Conservation (phyloP, 164 flowering plant genomes). For the Tetrastigma voinierianum region DNA sequence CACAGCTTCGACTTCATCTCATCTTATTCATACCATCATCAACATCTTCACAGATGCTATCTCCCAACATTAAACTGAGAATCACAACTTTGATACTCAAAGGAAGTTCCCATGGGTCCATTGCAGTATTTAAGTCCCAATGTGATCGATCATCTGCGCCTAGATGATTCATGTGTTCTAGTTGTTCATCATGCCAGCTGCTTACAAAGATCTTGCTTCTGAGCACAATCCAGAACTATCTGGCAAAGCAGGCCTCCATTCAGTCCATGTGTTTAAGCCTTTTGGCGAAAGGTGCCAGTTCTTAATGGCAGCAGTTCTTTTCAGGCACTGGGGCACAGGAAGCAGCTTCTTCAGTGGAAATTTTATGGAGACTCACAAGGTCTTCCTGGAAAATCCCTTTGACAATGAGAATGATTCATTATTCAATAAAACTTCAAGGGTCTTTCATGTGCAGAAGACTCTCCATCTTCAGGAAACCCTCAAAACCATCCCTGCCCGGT, state of each 20-base stretch:
- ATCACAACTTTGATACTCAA: too few relatives aligned
- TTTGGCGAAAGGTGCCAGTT: constrained; percentile 4
- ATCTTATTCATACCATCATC: constrained; percentile 1
- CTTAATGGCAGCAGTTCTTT: constrained; percentile 5
- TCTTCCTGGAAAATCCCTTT: constrained; percentile 12
- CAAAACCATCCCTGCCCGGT: too few relatives aligned
- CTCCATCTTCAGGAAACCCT: constrained; percentile 15
- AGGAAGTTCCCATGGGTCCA: too few relatives aligned
- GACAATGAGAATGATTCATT: constrained; percentile 9
- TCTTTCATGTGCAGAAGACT: constrained; percentile 1
- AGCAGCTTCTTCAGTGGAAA: constrained; percentile 17
- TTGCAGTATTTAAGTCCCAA: too few relatives aligned
- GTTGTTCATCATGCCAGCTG: neutral
- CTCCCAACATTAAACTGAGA: neutral
- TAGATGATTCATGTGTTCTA: too few relatives aligned
- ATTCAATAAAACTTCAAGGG: constrained; percentile 8
- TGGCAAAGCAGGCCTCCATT: neutral
- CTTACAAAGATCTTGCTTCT: constrained; percentile 7
- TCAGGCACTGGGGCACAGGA: constrained; percentile 4
- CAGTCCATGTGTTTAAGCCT: constrained; percentile 6
- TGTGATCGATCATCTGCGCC: too few relatives aligned
- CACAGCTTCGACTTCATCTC: constrained; percentile 9
- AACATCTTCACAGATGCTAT: constrained; percentile 1
- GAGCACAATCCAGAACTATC: constrained; percentile 2
- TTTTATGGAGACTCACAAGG: constrained; percentile 6